Conservation (phyloP, 768 basidiomycete genomes). For the Tricholoma matsutake region DNA sequence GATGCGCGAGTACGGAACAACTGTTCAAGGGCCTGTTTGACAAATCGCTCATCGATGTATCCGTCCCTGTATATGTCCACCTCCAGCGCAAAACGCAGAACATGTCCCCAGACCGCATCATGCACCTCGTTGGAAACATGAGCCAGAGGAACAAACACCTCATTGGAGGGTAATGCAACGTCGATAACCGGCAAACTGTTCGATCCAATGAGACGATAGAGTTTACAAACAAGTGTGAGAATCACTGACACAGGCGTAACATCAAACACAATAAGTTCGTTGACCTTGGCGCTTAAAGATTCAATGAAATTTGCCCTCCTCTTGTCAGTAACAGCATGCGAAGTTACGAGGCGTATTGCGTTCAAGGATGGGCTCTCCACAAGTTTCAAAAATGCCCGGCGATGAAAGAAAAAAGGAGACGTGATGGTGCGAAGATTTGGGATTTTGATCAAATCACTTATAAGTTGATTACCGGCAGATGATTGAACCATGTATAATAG, state of each 20-base stretch:
- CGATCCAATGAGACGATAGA: not conserved
- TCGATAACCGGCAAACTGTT: not conserved
- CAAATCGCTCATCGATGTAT: not conserved
- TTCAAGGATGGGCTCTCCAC: not conserved
- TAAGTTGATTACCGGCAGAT: not conserved
- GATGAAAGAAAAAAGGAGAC: not conserved
- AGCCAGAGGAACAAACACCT: not conserved
- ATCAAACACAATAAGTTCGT: not conserved
- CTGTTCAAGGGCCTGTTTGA: not conserved
- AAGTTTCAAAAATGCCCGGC: not conserved
- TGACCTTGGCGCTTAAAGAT: not conserved
- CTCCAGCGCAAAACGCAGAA: not conserved
- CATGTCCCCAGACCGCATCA: not conserved
- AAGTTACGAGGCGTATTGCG: not conserved
- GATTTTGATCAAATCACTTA: not conserved
- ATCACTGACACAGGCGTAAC: not conserved
- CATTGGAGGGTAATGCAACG: not conserved
- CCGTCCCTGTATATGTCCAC: not conserved
- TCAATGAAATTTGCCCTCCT: not conserved
- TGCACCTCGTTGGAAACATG: not conserved
- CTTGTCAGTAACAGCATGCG: not conserved
- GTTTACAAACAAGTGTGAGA: not conserved
- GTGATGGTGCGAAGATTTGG: not conserved
- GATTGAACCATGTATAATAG: not conserved
- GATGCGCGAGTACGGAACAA: not conserved